Evolutionary conservation across 1,284 basidiomycete genomes (phyloP).

Genomic region (Malassezia sympodialis): DNA sequence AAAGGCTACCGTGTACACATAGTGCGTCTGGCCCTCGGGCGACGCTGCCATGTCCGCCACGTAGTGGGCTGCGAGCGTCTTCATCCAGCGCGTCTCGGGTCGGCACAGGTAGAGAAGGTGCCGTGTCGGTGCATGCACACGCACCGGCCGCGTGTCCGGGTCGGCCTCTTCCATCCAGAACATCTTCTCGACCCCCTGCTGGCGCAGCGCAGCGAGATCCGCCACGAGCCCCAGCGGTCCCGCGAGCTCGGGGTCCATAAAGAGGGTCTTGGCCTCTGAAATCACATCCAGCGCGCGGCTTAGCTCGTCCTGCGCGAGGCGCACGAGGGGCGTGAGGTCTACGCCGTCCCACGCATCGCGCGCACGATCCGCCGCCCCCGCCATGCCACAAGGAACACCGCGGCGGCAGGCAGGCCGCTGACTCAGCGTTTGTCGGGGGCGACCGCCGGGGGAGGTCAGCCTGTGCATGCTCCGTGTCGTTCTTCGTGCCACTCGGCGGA

Average conservation of each 20-base stretch:
- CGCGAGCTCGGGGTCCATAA: slow-evolving; percentile 74
- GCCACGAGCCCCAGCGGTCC: slow-evolving; percentile 86
- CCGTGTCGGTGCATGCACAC: slow-evolving; percentile 62
- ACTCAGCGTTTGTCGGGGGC: background rate
- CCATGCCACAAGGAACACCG: background rate
- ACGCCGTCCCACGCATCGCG: slow-evolving; percentile 1
- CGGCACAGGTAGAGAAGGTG: slow-evolving; percentile 90
- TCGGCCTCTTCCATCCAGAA: slow-evolving; percentile 74
- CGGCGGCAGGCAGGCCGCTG: background rate
- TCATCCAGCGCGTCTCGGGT: slow-evolving; percentile 72
- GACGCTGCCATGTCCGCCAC: slow-evolving; percentile 1
- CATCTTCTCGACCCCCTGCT: slow-evolving; percentile 98
- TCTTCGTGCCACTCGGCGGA: background rate
- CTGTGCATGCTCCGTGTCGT: background rate
- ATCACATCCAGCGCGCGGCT: slow-evolving; percentile 28
- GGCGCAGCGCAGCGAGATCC: slow-evolving; percentile 82
- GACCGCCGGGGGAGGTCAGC: background rate
- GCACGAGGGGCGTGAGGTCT: slow-evolving; percentile 16
- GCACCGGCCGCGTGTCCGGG: slow-evolving; percentile 18
- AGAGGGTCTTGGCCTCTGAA: slow-evolving; percentile 68
- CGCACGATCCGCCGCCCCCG: background rate
- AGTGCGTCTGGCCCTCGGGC: slow-evolving; percentile 49
- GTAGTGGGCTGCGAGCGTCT: slow-evolving; percentile 61
- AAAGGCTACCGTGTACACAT: slow-evolving; percentile 77
- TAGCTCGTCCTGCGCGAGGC: slow-evolving; percentile 26